These are phyloP conservation scores for Lunasporangiospora selenospora DNA, from an alignment of 192 early-diverging fungal species.

Conservation along the genomic window DNA sequence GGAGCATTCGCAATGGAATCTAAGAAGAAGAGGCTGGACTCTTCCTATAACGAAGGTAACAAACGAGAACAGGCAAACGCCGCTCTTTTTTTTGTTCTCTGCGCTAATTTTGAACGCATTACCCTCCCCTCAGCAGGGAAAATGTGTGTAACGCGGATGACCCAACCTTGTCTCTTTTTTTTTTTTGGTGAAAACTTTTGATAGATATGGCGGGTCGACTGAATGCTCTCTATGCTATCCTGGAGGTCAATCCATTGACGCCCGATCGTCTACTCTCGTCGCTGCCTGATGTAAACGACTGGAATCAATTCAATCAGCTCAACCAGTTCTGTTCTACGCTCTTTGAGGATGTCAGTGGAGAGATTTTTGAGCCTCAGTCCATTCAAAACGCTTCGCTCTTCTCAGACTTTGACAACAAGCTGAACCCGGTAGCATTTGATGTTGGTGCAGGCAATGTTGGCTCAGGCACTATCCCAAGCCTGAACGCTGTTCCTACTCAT, in stretches of 20 bases:
- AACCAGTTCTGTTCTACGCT: slow-evolving; percentile 38
- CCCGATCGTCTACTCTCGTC: slow-evolving; percentile 18
- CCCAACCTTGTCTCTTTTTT: slow-evolving; percentile 1
- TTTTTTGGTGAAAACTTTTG: slow-evolving; percentile 2
- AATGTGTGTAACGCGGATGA: slow-evolving; percentile 10
- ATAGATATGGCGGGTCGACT: slow-evolving; percentile 48
- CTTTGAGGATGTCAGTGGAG: slow-evolving; percentile 44
- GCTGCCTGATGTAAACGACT: slow-evolving; percentile 27
- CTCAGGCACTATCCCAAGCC: slow-evolving; percentile 7
- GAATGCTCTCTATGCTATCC: slow-evolving; percentile 36
- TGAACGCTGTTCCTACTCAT: slow-evolving; percentile 5
- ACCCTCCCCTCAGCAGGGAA: background rate
- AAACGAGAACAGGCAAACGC: background rate
- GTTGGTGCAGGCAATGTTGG: slow-evolving; percentile 8
- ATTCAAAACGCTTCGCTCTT: slow-evolving; percentile 24
- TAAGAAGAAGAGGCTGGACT: slow-evolving; percentile 48
- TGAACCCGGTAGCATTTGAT: slow-evolving; percentile 22
- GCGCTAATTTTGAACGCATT: slow-evolving; percentile 6
- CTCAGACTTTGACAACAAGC: slow-evolving; percentile 37
- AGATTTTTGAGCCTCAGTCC: slow-evolving; percentile 37
- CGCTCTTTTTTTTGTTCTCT: background rate
- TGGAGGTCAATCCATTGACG: slow-evolving; percentile 32
- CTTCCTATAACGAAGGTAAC: slow-evolving; percentile 47
- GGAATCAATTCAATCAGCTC: slow-evolving; percentile 41
- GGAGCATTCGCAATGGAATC: slow-evolving; percentile 43